Base-by-base conservation (phyloP, 768 basidiomycete species). In the Termitomyces sp. region DNA sequence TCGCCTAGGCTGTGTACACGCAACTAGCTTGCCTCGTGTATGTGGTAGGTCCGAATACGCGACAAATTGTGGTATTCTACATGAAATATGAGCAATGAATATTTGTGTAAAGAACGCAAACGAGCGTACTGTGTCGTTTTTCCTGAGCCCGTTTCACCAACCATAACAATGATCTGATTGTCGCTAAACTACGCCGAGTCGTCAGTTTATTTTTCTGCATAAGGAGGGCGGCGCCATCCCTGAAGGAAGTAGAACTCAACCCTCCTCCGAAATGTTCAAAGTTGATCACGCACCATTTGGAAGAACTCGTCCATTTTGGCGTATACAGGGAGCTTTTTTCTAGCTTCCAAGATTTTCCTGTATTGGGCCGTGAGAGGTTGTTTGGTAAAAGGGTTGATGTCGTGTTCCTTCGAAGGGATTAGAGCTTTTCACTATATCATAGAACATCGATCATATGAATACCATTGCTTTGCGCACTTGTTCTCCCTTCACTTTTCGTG, bases 1-100 rank as follows among this genome's bases (percentile, higher is more conserved):
- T 75, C 96, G 82, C 64, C 96, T 80, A 1, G 96, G 96, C 67
- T 99, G 96, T 2, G 96, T 99, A 66, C 96, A 99, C 0, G 96
- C 96, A 3, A 99, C 87, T 63, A 98, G 73, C 70, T 94, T 97
- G 37, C 91, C 87, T 69, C 83, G 89, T 5, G 86, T 83, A 67
- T 98, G 94, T 0, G 95, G 94, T 32, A 97, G 72, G 71, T 98
- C 96, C 3, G 92, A 92, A 70, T 86, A 98, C 44, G 88, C 89
- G 42, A 95, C 94, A 64, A 98, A 97, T 70, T 98, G 96, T 1
- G 96, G 96, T 66, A 98, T 97, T 74, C 93, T 30, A 53, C 43
- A 59, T 55, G 21, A 1, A 55, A 41, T 49, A 55, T 64, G 59
- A 58, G 67, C 43, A 34, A 28, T 34, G 10, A 27, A 3, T 17